These are phyloP conservation scores for Hyphopichia buzzinii DNA, from an alignment of 1,139 yeast species.

Conservation along the genomic window DNA sequence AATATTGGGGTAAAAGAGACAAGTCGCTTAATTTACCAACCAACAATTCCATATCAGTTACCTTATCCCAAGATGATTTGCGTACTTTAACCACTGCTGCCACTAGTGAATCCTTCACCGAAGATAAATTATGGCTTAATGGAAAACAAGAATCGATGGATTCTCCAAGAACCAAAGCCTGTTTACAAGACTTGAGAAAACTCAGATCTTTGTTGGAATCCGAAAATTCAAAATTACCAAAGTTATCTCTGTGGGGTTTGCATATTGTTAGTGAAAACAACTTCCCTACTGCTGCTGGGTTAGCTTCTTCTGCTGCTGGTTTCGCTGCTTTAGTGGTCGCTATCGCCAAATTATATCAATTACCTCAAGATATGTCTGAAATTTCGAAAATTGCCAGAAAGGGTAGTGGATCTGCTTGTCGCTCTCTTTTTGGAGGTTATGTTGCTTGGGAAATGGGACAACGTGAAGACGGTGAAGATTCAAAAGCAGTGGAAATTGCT, in stretches of 20 bases:
- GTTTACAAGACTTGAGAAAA: slow-evolving; percentile 70
- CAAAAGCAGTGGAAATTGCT: slow-evolving; percentile 90
- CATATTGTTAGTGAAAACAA: slow-evolving; percentile 92
- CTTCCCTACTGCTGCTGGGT: slow-evolving; percentile 98
- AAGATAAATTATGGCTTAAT: slow-evolving; percentile 80
- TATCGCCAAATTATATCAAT: slow-evolving; percentile 74
- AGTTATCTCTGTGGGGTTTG: slow-evolving; percentile 61
- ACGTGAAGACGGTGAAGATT: slow-evolving; percentile 71
- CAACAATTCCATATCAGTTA: slow-evolving; percentile 91
- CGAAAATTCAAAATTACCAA: slow-evolving; percentile 50
- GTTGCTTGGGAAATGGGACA: slow-evolving; percentile 99
- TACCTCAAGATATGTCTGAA: slow-evolving; percentile 80
- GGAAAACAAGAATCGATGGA: slow-evolving; percentile 66
- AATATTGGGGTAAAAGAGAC: slow-evolving; percentile 99
- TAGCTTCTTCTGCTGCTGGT: slow-evolving; percentile 98
- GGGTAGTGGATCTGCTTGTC: slow-evolving; percentile 98
- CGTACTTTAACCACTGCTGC: slow-evolving; percentile 90
- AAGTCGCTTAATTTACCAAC: slow-evolving; percentile 86
- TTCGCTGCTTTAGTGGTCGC: slow-evolving; percentile 93
- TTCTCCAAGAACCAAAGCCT: slow-evolving; percentile 74
- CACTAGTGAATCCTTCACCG: slow-evolving; percentile 52
- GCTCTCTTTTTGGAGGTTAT: slow-evolving; percentile 94
- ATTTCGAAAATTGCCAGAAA: slow-evolving; percentile 92
- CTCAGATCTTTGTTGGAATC: slow-evolving; percentile 60
- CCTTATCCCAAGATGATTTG: slow-evolving; percentile 84